These are phyloP conservation scores for Solanum pennellii DNA, from an alignment of 257 asterid species.

Conservation along the genomic window DNA sequence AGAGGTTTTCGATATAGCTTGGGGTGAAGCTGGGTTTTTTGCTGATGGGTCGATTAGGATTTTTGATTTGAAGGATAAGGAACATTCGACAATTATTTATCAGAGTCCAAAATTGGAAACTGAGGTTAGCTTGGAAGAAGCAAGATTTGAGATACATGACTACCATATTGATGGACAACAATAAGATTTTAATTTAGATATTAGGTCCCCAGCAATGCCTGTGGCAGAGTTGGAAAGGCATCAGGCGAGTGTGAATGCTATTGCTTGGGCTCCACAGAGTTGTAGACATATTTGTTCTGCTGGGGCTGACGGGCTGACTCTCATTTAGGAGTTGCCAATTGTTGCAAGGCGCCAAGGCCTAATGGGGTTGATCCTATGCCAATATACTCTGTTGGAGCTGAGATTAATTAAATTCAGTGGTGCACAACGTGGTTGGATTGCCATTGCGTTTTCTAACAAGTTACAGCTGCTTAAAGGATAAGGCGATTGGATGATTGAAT, in stretches of 20 bases:
- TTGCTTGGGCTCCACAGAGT: constrained; percentile 96
- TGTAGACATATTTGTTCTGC: constrained; percentile 74
- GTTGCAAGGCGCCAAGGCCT: constrained; percentile 91
- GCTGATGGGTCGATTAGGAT: constrained; percentile 86
- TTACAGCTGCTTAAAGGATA: constrained; percentile 83
- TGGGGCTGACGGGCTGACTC: constrained; percentile 83
- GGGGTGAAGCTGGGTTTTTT: constrained; percentile 89
- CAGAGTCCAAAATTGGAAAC: constrained; percentile 76
- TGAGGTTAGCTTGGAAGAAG: constrained; percentile 94
- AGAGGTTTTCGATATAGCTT: constrained; percentile 91
- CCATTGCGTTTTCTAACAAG: constrained; percentile 71
- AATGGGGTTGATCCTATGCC: constrained; percentile 85
- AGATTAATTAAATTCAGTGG: constrained; percentile 94
- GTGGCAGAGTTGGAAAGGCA: constrained; percentile 93
- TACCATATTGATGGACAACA: constrained; percentile 73
- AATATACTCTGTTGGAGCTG: constrained; percentile 54
- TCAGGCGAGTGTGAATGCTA: constrained; percentile 71
- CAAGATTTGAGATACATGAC: constrained; percentile 97
- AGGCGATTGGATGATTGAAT: constrained; percentile 10
- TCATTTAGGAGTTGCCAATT: constrained; percentile 85
- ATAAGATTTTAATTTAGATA: constrained; percentile 75
- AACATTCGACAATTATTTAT: constrained; percentile 83
- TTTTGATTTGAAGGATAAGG: constrained; percentile 85
- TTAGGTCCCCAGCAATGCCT: constrained; percentile 71
- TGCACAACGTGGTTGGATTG: constrained; percentile 79